These are phyloP conservation scores for Geranium incanum DNA, from an alignment of 441 rosid genomes.

Conservation along the genomic window DNA sequence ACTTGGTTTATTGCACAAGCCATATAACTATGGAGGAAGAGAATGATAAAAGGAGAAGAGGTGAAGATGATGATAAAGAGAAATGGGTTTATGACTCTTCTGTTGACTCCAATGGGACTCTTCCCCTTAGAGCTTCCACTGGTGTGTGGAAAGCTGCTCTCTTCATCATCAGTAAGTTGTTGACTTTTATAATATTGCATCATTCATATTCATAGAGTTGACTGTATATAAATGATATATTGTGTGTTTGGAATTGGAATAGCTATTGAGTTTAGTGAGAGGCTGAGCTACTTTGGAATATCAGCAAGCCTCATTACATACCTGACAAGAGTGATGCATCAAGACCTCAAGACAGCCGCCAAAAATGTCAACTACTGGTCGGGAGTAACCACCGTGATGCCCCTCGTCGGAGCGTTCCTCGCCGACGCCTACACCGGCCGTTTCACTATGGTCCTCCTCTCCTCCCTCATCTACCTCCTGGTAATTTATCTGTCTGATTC, in stretches of 20 bases:
- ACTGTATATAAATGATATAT: too few relatives aligned
- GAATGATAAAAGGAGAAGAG: not conserved
- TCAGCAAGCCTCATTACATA: constrained; percentile 26
- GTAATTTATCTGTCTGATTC: constrained; percentile 12
- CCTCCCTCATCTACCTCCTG: constrained; percentile 31
- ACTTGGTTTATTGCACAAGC: not conserved
- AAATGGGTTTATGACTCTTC: constrained; percentile 37
- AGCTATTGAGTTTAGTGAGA: constrained; percentile 32
- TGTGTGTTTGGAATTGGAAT: not conserved
- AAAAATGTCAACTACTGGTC: constrained; percentile 33
- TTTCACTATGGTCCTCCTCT: constrained; percentile 23
- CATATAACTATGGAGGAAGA: not conserved
- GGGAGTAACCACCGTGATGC: constrained; percentile 31
- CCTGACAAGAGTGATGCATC: constrained; percentile 29
- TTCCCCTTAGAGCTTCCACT: constrained; percentile 36
- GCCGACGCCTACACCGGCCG: constrained; percentile 36
- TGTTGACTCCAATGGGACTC: constrained; percentile 28
- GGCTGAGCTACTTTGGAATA: constrained; percentile 34
- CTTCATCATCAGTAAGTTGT: constrained; percentile 30
- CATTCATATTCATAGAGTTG: too few relatives aligned
- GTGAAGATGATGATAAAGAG: constrained; percentile 16
- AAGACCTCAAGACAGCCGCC: constrained; percentile 29
- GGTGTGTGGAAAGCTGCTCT: constrained; percentile 37
- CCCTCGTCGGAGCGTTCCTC: constrained; percentile 30
- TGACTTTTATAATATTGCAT: too few relatives aligned